Conservation (phyloP, 768 basidiomycete genomes). For the Panaeolus cyanescens region DNA sequence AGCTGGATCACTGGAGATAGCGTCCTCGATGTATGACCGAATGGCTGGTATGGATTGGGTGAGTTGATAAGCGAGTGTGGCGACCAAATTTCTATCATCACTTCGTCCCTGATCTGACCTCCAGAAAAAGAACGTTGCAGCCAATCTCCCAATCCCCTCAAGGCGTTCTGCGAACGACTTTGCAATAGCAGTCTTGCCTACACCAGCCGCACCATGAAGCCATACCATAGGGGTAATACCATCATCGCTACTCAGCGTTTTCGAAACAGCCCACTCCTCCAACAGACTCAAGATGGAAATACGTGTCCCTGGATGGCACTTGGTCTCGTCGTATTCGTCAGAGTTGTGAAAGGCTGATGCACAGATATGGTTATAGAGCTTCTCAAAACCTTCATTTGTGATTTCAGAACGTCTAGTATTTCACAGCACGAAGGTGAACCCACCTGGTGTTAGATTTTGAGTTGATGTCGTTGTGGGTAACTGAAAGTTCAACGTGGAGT, state of each 20-base stretch:
- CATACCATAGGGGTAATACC: constrained; percentile 7
- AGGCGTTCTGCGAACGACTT: constrained; percentile 23
- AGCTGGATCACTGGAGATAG: constrained; percentile 5
- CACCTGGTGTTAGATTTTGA: too few species aligned
- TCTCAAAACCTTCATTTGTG: too few species aligned
- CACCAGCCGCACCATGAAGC: constrained; percentile 22
- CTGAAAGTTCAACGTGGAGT: too few species aligned
- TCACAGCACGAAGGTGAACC: too few species aligned
- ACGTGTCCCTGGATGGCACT: constrained; percentile 6
- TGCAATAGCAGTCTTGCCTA: constrained; percentile 25
- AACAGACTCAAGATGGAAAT: neutral
- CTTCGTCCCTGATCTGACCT: constrained; percentile 25
- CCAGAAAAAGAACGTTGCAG: constrained; percentile 38
- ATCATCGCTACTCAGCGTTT: neutral
- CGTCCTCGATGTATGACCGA: constrained; percentile 7
- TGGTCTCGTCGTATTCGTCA: neutral
- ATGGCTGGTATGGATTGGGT: constrained; percentile 9
- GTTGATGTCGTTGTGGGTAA: too few species aligned
- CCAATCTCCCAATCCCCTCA: constrained; percentile 7
- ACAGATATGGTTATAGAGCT: neutral
- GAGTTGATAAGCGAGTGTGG: constrained; percentile 31
- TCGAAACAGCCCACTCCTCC: neutral
- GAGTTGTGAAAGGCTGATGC: neutral
- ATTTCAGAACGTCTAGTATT: too few species aligned
- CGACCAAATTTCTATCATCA: constrained; percentile 23